Conservation (phyloP, 2,329 filamentous ascomycete genomes). For the Akanthomyces lecanii region DNA sequence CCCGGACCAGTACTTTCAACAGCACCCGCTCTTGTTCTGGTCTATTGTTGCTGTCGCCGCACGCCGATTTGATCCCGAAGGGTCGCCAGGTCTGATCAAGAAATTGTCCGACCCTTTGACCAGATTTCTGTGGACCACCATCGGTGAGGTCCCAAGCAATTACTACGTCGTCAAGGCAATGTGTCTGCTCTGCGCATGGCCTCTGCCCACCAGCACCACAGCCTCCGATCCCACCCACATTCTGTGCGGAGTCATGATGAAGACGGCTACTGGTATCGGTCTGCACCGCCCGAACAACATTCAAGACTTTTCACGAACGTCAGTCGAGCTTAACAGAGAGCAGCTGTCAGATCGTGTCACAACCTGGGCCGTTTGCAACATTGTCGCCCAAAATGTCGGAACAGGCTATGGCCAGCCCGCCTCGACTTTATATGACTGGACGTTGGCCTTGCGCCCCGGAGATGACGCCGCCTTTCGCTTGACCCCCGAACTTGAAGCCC, state of each 20-base stretch:
- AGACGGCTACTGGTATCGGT: conserved; percentile 78
- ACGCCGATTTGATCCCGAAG: conserved; percentile 56
- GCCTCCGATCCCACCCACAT: conserved; percentile 79
- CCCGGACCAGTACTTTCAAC: conserved; percentile 70
- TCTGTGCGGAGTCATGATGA: conserved; percentile 80
- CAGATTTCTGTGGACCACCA: conserved; percentile 70
- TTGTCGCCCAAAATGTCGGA: conserved; percentile 76
- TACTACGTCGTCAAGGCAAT: conserved; percentile 79
- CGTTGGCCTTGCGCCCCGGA: conserved; percentile 56
- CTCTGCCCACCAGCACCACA: conserved; percentile 75
- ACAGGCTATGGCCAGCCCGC: conserved; percentile 80
- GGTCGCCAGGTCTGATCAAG: conserved; percentile 60
- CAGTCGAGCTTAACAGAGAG: conserved; percentile 70
- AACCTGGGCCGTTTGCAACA: conserved; percentile 83
- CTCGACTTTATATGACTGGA: conserved; percentile 74
- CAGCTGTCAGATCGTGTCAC: conserved; percentile 73
- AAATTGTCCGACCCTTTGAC: conserved; percentile 66
- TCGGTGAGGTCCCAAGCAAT: conserved; percentile 71
- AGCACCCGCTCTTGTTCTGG: conserved; percentile 83
- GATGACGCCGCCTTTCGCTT: conserved; percentile 57
- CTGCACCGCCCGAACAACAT: conserved; percentile 77
- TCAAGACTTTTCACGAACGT: conserved; percentile 75
- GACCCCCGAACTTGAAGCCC: conserved; percentile 59
- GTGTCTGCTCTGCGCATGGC: conserved; percentile 77
- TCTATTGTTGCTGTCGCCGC: conserved; percentile 71